Percentiles rank a stretch among this genome's conserved stretches.
Conservation (phyloP, 2,329 filamentous ascomycete genomes). For the Myriosclerotinia duriaeana region DNA sequence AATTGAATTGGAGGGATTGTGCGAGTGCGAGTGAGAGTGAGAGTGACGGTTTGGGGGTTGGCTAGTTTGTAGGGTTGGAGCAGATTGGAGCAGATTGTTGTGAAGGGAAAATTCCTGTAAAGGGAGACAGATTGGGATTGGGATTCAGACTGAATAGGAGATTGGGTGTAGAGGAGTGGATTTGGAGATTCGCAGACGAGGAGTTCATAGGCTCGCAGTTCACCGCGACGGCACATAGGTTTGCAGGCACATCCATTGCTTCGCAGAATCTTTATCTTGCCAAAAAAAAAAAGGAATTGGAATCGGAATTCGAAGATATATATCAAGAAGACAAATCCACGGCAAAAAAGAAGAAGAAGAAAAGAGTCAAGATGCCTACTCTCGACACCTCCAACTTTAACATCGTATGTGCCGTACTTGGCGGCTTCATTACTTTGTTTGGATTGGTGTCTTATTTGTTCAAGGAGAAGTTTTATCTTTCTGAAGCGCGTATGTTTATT, state of each 20-base stretch:
- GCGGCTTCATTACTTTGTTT: slow-evolving; percentile 87
- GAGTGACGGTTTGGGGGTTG: slow-evolving; percentile 13
- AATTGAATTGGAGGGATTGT: neutral
- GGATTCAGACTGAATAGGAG: no score
- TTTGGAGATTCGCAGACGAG: neutral
- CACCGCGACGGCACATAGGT: neutral
- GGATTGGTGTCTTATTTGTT: slow-evolving; percentile 84
- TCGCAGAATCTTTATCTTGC: no score
- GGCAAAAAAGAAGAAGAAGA: neutral
- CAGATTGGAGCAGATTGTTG: no score
- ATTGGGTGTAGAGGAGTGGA: no score
- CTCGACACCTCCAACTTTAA: slow-evolving; percentile 54
- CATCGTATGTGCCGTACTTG: slow-evolving; percentile 64
- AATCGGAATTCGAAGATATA: neutral
- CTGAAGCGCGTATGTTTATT: slow-evolving; percentile 70
- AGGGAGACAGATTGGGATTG: no score
- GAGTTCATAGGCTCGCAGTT: neutral
- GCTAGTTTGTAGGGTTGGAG: no score
- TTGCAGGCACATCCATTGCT: neutral
- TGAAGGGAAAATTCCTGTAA: neutral
- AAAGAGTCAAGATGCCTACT: slow-evolving; percentile 46
- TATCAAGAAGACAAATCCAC: neutral
- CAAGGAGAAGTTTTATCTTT: slow-evolving; percentile 89
- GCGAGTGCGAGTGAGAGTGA: no score
- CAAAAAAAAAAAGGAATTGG: neutral